Base-by-base conservation (phyloP, 2,329 filamentous ascomycete species). In the Fusarium multiceps region DNA sequence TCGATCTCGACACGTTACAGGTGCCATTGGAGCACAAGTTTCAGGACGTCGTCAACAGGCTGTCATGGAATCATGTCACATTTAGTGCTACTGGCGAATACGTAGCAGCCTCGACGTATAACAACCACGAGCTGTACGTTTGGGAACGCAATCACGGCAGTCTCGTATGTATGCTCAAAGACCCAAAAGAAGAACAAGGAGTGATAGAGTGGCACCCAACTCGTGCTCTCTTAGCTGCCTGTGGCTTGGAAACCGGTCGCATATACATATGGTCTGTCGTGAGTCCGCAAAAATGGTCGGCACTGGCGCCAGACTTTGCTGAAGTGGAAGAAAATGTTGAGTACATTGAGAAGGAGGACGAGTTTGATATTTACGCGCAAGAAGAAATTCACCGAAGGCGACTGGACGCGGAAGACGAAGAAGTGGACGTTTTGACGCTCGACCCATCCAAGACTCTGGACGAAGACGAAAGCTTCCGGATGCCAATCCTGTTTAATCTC, bases 271-370 rank as follows among this genome's bases (percentile, higher is more conserved):
- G 96, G 96, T 95, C 93, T 7, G 96, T 98, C 58, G 90, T 95
- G 42, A 96, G 93, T 57, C 95, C 96, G 12, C 97, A 99, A 78
- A 92, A 96, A 74, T 99, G 96, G 97, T 98, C 94, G 18, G 95
- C 96, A 3, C 86, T 99, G 30, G 97, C 97, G 8, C 96, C 96
- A 0, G 97, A 99, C 80, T 99, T 99, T 80, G 92, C 91, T 42
- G 96, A 99, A 80, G 94, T 99, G 16, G 96, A 99, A 80, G 96
- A 99, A 81, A 99, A 99, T 74, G 94, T 97, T 23, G 93, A 98
- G 78, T 99, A 99, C 78, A 89, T 97, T 43, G 96, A 99, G 80
- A 88, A 89, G 59, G 96, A 99, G 81, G 96, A 99, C 78, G 96
- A 99, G 78, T 99, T 99, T 74, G 97, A 99, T 79, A 97, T 98